A percentile compares a stretch with the other conserved stretches of the same genome.
Evolutionary conservation across 2,329 filamentous ascomycete genomes (phyloP).

Genomic region (Exophiala sp.): DNA sequence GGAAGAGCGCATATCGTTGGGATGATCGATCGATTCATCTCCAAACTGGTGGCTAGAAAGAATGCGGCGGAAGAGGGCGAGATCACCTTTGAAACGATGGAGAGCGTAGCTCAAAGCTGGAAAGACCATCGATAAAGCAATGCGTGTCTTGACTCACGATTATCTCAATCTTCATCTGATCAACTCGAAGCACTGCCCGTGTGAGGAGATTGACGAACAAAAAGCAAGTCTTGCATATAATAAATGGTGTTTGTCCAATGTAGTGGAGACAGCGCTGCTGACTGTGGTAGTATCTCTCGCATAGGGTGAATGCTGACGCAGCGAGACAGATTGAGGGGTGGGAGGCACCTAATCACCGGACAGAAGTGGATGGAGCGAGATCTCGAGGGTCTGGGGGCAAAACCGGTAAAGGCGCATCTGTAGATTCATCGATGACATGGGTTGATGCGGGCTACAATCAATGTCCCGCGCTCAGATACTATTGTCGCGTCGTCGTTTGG

Average conservation of each 20-base stretch:
- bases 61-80: constrained; percentile 24
- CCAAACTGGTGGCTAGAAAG: constrained; percentile 20
- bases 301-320: no score
- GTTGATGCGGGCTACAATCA: no score
- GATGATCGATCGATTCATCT: constrained; percentile 29
- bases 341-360: no score
- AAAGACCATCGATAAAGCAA: constrained; percentile 13
- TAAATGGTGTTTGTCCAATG: not conserved
- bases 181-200: not conserved
- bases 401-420: no score
- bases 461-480: no score
- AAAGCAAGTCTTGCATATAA: not conserved
- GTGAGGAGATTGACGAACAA: not conserved
- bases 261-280: not conserved
- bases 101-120: constrained; percentile 26
- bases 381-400: no score
- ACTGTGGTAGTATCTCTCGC: no score
- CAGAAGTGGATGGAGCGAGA: no score
- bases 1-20: constrained; percentile 28
- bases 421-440: no score
- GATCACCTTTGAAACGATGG: constrained; percentile 29
- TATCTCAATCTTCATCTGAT: constrained; percentile 12
- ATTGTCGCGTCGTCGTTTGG: no score
- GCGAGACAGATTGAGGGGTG: no score
- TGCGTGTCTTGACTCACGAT: not conserved